Evolutionary conservation across 805 yeast species (phyloP).

Genomic region (Zygosaccharomyces bisporus): DNA sequence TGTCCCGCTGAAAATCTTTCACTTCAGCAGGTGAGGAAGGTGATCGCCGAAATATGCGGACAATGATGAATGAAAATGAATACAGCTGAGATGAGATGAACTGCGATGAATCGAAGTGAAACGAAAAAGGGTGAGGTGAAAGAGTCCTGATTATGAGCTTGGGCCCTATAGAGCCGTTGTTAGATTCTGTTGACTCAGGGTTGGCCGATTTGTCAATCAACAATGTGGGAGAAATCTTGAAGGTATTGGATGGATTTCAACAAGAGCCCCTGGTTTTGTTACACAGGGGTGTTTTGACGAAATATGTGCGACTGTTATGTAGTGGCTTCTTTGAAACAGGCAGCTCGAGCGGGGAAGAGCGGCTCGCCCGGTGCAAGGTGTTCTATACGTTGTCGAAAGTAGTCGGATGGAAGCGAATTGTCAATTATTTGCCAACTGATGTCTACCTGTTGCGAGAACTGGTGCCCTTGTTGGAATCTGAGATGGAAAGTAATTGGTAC

Average conservation of each 20-base stretch:
- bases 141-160: background rate
- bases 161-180: constrained; percentile 9
- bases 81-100: background rate
- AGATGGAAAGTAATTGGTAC: constrained; percentile 40
- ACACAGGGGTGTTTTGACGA: constrained; percentile 1
- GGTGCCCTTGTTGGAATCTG: constrained; percentile 23
- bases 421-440: constrained; percentile 59
- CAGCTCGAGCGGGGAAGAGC: background rate
- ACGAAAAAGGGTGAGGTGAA: no score
- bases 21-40: no score
- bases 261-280: constrained; percentile 24
- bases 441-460: constrained; percentile 45
- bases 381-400: constrained; percentile 63
- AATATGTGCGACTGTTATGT: constrained; percentile 7
- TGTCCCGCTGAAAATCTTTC: background rate
- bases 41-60: no score
- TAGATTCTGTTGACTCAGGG: constrained; percentile 13
- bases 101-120: background rate
- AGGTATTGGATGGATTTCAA: constrained; percentile 26
- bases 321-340: constrained; percentile 6
- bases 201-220: constrained; percentile 8
- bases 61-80: background rate
- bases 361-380: constrained; percentile 30
- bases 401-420: constrained; percentile 58
- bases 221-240: constrained; percentile 9